Percentiles rank a stretch among this genome's conserved stretches.
Evolutionary conservation across 306 rosid genomes (phyloP).

Genomic region (Amphicarpaea edgeworthii): DNA sequence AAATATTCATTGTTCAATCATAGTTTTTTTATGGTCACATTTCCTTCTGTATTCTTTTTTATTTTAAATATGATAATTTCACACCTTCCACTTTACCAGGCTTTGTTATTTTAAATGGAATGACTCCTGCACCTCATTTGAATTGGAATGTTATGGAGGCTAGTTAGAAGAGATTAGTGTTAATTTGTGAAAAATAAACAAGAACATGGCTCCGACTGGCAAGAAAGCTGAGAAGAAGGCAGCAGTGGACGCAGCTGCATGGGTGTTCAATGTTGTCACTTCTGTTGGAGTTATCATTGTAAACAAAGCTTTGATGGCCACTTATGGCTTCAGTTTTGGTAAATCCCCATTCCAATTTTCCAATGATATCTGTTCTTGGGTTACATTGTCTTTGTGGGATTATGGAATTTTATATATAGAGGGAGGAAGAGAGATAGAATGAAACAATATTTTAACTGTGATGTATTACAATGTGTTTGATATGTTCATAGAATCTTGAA

Average conservation of each 20-base stretch:
- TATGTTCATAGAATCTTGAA: neutral
- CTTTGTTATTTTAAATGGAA: constrained; percentile 36
- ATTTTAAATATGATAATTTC: constrained; percentile 28
- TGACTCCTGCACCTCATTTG: constrained; percentile 32
- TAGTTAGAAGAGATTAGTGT: constrained; percentile 42
- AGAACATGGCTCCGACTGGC: constrained; percentile 64
- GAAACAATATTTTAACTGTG: neutral
- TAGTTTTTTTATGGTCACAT: neutral
- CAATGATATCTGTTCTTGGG: constrained; percentile 23
- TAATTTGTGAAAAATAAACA: constrained; percentile 36
- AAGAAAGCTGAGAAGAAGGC: constrained; percentile 88
- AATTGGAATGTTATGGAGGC: constrained; percentile 44
- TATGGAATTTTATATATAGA: neutral
- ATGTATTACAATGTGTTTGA: neutral
- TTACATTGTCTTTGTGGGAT: constrained; percentile 12
- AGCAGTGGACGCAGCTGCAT: constrained; percentile 78
- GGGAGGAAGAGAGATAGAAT: neutral
- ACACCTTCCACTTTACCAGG: constrained; percentile 38
- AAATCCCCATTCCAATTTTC: constrained; percentile 29
- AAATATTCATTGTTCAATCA: constrained; percentile 14
- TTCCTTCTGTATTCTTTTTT: neutral
- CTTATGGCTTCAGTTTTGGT: constrained; percentile 93
- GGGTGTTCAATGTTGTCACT: constrained; percentile 93
- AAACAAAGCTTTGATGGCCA: constrained; percentile 91
- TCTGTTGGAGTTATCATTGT: constrained; percentile 90